These are phyloP conservation scores for Phytopythium cucurbitacearum DNA, from an alignment of 352 stramenopile genomes.

Conservation along the genomic window DNA sequence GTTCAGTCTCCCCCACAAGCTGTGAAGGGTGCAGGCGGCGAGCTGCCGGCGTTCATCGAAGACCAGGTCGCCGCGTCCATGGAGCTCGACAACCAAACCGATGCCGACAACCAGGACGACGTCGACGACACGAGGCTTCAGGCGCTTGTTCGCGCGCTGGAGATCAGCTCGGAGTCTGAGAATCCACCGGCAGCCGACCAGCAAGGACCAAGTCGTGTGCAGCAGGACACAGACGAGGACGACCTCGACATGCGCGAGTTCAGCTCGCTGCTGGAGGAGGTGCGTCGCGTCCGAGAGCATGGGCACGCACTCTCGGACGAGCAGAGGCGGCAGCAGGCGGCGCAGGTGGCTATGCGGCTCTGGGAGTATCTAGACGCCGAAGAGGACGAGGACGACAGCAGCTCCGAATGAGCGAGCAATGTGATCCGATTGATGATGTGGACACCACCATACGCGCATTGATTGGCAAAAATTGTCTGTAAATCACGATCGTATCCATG, in stretches of 20 bases:
- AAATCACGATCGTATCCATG: not conserved
- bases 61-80: constrained; percentile 4
- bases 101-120: constrained; percentile 6
- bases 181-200: not conserved
- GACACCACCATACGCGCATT: not conserved
- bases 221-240: constrained; percentile 16
- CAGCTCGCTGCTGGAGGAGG: constrained; percentile 56
- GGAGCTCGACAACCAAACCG: constrained; percentile 7
- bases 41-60: not conserved
- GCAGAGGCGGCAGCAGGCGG: constrained; percentile 57
- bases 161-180: constrained; percentile 23
- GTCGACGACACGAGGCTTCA: constrained; percentile 37
- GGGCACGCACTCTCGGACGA: constrained; percentile 48
- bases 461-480: constrained; percentile 16
- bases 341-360: constrained; percentile 75
- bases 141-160: constrained; percentile 37
- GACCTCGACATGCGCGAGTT: constrained; percentile 61
- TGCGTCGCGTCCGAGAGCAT: constrained; percentile 58
- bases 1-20: too few species aligned
- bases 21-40: too few species aligned
- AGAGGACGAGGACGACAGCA: constrained; percentile 18
- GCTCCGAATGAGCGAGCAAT: constrained; percentile 13
- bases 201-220: not conserved
- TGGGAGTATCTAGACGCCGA: constrained; percentile 57
- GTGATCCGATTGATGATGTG: constrained; percentile 22